Conservation (phyloP, 148 eudicot species). For the Vaccinium corymbosum region DNA sequence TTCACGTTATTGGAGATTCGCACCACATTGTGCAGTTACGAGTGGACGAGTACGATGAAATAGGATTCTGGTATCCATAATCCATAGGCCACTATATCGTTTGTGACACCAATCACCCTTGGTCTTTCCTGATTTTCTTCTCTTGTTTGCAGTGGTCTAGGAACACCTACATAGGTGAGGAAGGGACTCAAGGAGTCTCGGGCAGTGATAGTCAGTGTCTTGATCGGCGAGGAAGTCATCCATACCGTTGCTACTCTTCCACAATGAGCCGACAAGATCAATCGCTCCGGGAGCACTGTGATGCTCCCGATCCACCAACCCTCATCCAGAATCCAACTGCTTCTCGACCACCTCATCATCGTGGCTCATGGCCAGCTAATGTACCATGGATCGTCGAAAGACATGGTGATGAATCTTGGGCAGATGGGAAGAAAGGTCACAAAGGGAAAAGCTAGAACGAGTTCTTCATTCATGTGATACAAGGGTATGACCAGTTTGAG, state of each 20-base stretch:
- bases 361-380: constrained; percentile 49
- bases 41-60: too few relatives aligned
- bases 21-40: too few relatives aligned
- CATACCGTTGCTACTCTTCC: constrained; percentile 44
- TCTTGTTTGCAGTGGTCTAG: constrained; percentile 26
- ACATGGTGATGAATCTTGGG: constrained; percentile 32
- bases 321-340: constrained; percentile 36
- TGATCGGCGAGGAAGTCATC: constrained; percentile 45
- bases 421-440: constrained; percentile 39
- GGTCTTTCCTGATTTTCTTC: too few relatives aligned
- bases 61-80: too few relatives aligned
- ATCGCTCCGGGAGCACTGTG: constrained; percentile 41
- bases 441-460: constrained; percentile 40
- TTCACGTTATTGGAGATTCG: too few relatives aligned
- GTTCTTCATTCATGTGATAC: constrained; percentile 44
- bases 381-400: constrained; percentile 52
- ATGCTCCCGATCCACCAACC: constrained; percentile 52
- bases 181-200: constrained; percentile 42
- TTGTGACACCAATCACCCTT: too few relatives aligned
- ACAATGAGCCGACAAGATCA: constrained; percentile 47
- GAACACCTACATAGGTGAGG: constrained; percentile 44
- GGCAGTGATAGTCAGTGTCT: constrained; percentile 55
- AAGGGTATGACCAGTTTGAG: constrained; percentile 44
- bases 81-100: not conserved
- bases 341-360: constrained; percentile 42